Base-by-base conservation (phyloP, 1,284 basidiomycete genomes). In the Phlebopus sp. region DNA sequence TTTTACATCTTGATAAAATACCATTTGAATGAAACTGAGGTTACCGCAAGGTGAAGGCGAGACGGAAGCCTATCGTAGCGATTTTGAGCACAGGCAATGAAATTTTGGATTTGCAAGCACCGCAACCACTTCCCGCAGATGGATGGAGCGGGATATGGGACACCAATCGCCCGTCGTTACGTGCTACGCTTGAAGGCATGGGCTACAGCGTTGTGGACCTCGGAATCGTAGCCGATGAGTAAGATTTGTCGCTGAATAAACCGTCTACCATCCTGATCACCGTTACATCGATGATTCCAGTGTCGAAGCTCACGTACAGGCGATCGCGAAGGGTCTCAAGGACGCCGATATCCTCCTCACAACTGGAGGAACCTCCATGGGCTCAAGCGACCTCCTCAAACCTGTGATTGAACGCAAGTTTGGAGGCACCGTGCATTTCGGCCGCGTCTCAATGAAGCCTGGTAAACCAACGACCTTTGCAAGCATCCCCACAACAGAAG, bases 301-400 rank as follows among this genome's bases (percentile, higher is more conserved):
- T 40, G 69, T 89, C 50, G 68, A 75, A 1, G 72, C 78, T 2
- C 90, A 92, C 52, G 72, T 84, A 11, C 59, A 67, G 6, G 78
- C 78, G 2, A 72, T 94, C 37, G 60, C 66, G 42, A 66, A 65
- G 19, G 91, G 84, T 0, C 69, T 90, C 4, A 66, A 73, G 23
- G 60, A 68, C 17, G 84, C 90, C 0, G 92, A 94, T 59, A 67
- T 95, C 2, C 64, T 94, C 8, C 67, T 95, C 9, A 89, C 89
- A 0, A 95, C 92, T 0, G 92, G 92, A 10, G 92, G 92, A 2
- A 93, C 92, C 2, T 90, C 87, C 5, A 95, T 95, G 92, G 92
- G 92, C 2, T 80, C 92, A 9, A 82, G 82, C 1, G 92, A 95
- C 63, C 73, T 94, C 23, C 69, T 95, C 39, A 94, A 95, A 63